Percentiles rank a stretch among this genome's conserved stretches.
phyloP scores from a whole-genome alignment of 208 protist genomes.

The Trypanosomatidae sp. region DNA sequence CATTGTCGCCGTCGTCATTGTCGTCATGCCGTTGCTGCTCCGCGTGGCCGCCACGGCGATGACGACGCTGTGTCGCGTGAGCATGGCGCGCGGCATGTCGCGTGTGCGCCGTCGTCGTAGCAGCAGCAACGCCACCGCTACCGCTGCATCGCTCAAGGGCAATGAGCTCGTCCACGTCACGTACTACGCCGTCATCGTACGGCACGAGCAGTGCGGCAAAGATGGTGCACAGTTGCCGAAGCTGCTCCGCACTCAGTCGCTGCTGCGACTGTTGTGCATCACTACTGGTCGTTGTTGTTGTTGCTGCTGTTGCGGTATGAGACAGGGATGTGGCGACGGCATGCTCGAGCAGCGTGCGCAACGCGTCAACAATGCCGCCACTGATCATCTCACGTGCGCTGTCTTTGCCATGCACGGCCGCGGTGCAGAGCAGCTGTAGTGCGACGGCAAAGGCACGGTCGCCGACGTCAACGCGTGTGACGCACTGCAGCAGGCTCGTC shows the following conservation, averaged over 20 bases:
- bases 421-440: constrained; percentile 25
- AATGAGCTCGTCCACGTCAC: constrained; percentile 14
- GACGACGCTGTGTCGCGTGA: too few species aligned
- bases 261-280: background rate
- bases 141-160: constrained; percentile 4
- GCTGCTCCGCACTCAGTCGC: constrained; percentile 27
- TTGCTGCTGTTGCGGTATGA: background rate
- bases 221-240: constrained; percentile 21
- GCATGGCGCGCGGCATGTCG: too few species aligned
- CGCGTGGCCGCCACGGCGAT: too few species aligned
- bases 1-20: constrained; percentile 7
- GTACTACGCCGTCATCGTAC: constrained; percentile 15
- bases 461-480: constrained; percentile 15
- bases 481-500: constrained; percentile 14
- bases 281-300: background rate
- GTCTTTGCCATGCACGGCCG: constrained; percentile 19
- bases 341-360: constrained; percentile 9
- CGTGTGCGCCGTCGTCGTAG: background rate
- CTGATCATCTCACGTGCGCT: constrained; percentile 25
- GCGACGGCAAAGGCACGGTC: constrained; percentile 30
- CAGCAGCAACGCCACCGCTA: background rate
- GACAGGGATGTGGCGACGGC: constrained; percentile 4
- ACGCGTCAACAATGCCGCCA: constrained; percentile 22
- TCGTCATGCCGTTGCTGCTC: background rate
- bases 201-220: constrained; percentile 23